Base-by-base conservation (phyloP, 805 yeast species). In the Candida cerambycidarum region DNA sequence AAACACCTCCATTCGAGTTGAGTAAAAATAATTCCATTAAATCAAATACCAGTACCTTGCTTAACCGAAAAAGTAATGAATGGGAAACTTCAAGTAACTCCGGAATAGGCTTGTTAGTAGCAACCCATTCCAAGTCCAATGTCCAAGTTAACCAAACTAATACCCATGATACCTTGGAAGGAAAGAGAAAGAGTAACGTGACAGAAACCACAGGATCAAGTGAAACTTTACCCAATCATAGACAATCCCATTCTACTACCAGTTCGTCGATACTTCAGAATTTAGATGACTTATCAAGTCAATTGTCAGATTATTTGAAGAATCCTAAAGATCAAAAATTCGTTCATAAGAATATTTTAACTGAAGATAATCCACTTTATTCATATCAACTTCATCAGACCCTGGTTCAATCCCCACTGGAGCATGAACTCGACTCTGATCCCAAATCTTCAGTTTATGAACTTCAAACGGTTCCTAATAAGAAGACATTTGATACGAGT, bases 261-360 rank as follows among this genome's bases (percentile, higher is more conserved):
- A 47, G 50, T 37, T 58, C 65, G 3, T 60, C 68, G 12, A 45
- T 63, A 2, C 30, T 56, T 31, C 62, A 61, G 19, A 50, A 52
- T 34, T 50, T 63, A 31, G 68, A 64, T 6, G 62, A 58, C 27
- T 43, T 64, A 17, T 55, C 63, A 3, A 52, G 58, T 34, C 61
- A 60, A 35, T 38, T 62, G 10, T 55, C 63, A 2, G 45, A 52
- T 2, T 59, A 44, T 33, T 44, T 56, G 30, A 30, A 45, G 6
- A 50, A 50, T 5, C 49, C 39, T 16, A 19, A 37, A 12, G 19
- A 25, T 9, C 44, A 43, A 5, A 34, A 39, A 21, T 44, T 44
- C 31, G 53, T 49, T 9, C 53, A 49, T 38, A 47, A 47, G 31
- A 50, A 50, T 21, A 41, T 50, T 18, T 23, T 47, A 7, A 44